Evolutionary conservation across 352 stramenopile genomes (phyloP).

Genomic region (Phytophthora sansomeana): DNA sequence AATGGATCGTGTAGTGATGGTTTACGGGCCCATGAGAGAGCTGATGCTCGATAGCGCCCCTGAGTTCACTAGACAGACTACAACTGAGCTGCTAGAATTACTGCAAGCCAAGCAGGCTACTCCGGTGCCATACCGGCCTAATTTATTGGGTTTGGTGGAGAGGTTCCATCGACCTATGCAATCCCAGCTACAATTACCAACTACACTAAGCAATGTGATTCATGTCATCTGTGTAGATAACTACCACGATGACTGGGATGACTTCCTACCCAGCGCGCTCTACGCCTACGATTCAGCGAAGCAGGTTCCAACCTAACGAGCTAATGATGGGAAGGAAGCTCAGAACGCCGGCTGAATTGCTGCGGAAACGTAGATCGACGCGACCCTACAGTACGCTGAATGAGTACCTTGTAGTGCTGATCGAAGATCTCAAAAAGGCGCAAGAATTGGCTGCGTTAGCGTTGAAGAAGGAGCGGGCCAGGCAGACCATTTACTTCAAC

Average conservation of each 20-base stretch:
- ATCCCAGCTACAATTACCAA: too few species aligned
- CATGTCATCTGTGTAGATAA: conserved; percentile 16
- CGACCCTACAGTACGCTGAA: background rate
- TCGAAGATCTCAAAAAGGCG: background rate
- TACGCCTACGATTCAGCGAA: conserved; percentile 6
- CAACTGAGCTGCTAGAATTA: conserved; percentile 4
- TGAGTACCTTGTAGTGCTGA: background rate
- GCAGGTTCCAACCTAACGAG: conserved; percentile 12
- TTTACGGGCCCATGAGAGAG: conserved; percentile 22
- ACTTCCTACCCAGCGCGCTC: conserved; percentile 11
- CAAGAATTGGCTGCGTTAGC: background rate
- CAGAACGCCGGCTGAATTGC: background rate
- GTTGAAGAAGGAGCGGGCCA: background rate
- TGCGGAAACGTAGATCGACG: background rate
- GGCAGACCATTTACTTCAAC: background rate
- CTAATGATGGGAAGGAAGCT: conserved; percentile 19
- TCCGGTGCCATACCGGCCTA: conserved; percentile 25
- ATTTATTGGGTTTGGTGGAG: conserved; percentile 23
- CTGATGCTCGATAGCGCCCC: conserved; percentile 20
- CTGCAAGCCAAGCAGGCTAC: conserved; percentile 30
- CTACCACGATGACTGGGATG: conserved; percentile 26
- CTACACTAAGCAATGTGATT: too few species aligned
- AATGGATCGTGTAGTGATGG: conserved; percentile 17
- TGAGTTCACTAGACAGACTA: conserved; percentile 2
- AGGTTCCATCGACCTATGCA: conserved; percentile 29